These are phyloP conservation scores for Trichoderma oligosporum DNA, from an alignment of 2,329 filamentous ascomycete genomes.

Conservation along the genomic window DNA sequence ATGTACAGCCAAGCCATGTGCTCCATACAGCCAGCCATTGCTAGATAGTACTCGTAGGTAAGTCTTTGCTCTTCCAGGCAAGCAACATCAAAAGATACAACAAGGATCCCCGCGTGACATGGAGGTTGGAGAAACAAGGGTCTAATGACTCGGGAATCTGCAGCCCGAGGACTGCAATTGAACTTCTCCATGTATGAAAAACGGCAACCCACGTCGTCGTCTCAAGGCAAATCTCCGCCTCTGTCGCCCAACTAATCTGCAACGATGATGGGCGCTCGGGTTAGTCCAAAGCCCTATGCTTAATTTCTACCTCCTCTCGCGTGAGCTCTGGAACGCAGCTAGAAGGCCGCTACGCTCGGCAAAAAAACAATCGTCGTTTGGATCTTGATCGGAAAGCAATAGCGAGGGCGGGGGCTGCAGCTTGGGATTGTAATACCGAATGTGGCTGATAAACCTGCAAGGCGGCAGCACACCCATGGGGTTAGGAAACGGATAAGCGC, in stretches of 20 bases:
- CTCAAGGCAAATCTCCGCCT: not conserved
- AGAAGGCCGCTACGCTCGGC: slow-evolving; percentile 16
- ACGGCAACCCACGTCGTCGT: not conserved
- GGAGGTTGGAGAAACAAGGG: not conserved
- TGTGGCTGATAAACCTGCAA: slow-evolving; percentile 3
- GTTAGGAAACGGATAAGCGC: slow-evolving; percentile 12
- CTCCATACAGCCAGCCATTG: not conserved
- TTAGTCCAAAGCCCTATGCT: slow-evolving; percentile 1
- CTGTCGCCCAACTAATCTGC: not conserved
- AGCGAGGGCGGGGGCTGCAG: slow-evolving; percentile 16
- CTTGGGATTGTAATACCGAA: slow-evolving; percentile 20
- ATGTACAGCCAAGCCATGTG: not conserved
- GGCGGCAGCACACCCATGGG: not conserved
- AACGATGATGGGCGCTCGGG: not conserved
- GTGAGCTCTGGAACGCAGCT: slow-evolving; percentile 13
- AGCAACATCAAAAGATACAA: not conserved
- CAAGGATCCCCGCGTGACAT: not conserved
- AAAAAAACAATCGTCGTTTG: slow-evolving; percentile 1
- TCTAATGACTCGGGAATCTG: not conserved
- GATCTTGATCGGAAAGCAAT: slow-evolving; percentile 20
- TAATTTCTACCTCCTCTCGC: not conserved
- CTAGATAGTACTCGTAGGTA: not conserved
- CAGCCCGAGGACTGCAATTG: slow-evolving; percentile 6
- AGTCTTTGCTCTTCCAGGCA: not conserved
- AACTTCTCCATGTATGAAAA: no score